phyloP scores from a whole-genome alignment of 2,329 filamentous ascomycete genomes.

The Corynespora cassiicola region DNA sequence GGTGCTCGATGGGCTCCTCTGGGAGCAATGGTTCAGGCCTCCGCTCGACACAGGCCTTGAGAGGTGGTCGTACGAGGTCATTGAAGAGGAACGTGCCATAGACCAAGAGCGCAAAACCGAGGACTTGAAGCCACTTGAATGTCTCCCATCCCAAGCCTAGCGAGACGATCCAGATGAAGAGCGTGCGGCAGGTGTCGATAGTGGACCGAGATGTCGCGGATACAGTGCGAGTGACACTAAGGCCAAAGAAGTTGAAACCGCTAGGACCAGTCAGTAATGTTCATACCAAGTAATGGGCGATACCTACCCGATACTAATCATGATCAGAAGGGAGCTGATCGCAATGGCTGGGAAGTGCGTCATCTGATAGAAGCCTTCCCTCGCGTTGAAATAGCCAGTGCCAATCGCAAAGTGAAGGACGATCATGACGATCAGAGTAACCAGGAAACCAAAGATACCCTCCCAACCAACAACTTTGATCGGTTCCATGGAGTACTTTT shows the following conservation, averaged over 20 bases:
- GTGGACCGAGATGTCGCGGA: conserved; percentile 93
- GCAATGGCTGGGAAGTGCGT: conserved; percentile 73
- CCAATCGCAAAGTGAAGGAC: conserved; percentile 81
- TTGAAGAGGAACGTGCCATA: conserved; percentile 98
- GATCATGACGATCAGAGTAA: conserved; percentile 81
- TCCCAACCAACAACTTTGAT: conserved; percentile 96
- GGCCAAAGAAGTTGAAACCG: conserved; percentile 98
- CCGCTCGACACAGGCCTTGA: conserved; percentile 68
- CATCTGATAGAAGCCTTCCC: conserved; percentile 84
- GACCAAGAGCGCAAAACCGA: conserved; percentile 86
- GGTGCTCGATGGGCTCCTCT: conserved; percentile 84
- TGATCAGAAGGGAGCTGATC: conserved; percentile 84
- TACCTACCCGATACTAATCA: conserved; percentile 97
- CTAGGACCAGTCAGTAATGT: conserved; percentile 53
- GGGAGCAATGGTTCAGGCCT: conserved; percentile 71
- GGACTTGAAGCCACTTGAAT: conserved; percentile 96
- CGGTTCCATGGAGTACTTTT: conserved; percentile 79
- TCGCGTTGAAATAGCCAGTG: conserved; percentile 87
- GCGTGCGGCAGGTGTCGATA: conserved; percentile 94
- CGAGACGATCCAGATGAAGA: conserved; percentile 98
- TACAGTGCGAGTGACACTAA: conserved; percentile 88
- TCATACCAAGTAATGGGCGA: conserved; percentile 10
- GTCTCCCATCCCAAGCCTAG: conserved; percentile 93
- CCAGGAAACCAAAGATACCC: conserved; percentile 84
- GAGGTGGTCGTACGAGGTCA: conserved; percentile 83